phyloP scores from a whole-genome alignment of 2,329 filamentous ascomycete species.

The Penicillium fuscoglaucum region DNA sequence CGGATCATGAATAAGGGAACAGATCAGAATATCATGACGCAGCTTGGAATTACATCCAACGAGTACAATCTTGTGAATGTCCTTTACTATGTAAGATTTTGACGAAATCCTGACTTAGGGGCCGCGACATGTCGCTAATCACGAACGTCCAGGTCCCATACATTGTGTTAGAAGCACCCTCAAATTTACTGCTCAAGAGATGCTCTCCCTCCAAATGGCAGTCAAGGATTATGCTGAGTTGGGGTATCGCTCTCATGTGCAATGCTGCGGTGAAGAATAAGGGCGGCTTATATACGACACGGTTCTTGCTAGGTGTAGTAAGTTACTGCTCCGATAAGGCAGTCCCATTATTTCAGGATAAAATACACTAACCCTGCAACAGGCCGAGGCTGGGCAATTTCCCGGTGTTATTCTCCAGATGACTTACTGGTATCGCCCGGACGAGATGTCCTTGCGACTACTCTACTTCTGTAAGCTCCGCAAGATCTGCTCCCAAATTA shows the following conservation, averaged over 20 bases:
- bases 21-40: slow-evolving; percentile 26
- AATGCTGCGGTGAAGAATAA: slow-evolving; percentile 44
- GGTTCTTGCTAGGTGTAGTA: slow-evolving; percentile 46
- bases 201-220: slow-evolving; percentile 35
- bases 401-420: slow-evolving; percentile 46
- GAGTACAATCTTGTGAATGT: slow-evolving; percentile 38
- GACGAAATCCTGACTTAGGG: not conserved
- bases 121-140: not conserved
- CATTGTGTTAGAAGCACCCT: slow-evolving; percentile 28
- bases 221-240: slow-evolving; percentile 32
- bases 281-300: slow-evolving; percentile 39
- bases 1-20: slow-evolving; percentile 40
- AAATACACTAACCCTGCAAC: not conserved
- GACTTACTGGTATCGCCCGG: slow-evolving; percentile 50
- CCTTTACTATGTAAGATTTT: slow-evolving; percentile 36
- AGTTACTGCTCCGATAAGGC: too few relatives aligned
- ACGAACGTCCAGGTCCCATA: slow-evolving; percentile 22
- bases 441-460: slow-evolving; percentile 47
- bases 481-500: not conserved
- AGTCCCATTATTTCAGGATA: not conserved
- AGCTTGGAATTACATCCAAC: slow-evolving; percentile 33
- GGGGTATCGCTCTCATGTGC: slow-evolving; percentile 35
- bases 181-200: slow-evolving; percentile 34
- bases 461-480: slow-evolving; percentile 50
- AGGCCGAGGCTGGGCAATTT: slow-evolving; percentile 46